Evolutionary conservation across 352 stramenopile species (phyloP).

Genomic region (Pelagophyceae sp.): DNA sequence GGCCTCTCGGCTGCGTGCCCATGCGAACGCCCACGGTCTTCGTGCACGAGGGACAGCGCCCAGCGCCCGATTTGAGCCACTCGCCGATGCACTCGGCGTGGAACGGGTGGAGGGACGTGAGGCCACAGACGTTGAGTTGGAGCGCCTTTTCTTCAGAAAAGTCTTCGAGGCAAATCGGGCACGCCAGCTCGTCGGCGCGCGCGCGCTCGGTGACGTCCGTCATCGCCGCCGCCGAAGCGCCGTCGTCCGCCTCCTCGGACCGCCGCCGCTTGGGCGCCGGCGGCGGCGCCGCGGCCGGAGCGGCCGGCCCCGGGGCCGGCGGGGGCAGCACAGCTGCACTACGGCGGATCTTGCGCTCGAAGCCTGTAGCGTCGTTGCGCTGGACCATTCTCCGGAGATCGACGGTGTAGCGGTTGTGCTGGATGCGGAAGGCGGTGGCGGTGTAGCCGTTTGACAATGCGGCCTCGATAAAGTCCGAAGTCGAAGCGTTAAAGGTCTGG

Average conservation of each 20-base stretch:
- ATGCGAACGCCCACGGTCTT: slow-evolving; percentile 17
- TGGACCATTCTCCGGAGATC: not conserved
- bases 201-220: not conserved
- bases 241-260: not conserved
- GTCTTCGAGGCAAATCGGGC: not conserved
- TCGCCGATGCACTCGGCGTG: slow-evolving; percentile 22
- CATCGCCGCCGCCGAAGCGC: not conserved
- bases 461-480: not conserved
- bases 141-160: not conserved
- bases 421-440: not conserved
- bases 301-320: not conserved
- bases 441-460: not conserved
- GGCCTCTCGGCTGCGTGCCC: slow-evolving; percentile 13
- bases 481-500: not conserved
- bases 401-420: not conserved
- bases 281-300: not conserved
- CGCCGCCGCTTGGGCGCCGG: not conserved
- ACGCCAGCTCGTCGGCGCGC: not conserved
- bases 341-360: not conserved
- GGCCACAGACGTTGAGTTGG: not conserved
- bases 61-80: slow-evolving; percentile 1
- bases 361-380: not conserved
- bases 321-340: not conserved
- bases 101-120: not conserved
- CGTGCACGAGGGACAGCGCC: slow-evolving; percentile 14